Evolutionary conservation across 495 filamentous ascomycete species (phyloP), one percentile per base, ranked within the genome.

Genomic region (Pseudevernia furfuracea): DNA sequence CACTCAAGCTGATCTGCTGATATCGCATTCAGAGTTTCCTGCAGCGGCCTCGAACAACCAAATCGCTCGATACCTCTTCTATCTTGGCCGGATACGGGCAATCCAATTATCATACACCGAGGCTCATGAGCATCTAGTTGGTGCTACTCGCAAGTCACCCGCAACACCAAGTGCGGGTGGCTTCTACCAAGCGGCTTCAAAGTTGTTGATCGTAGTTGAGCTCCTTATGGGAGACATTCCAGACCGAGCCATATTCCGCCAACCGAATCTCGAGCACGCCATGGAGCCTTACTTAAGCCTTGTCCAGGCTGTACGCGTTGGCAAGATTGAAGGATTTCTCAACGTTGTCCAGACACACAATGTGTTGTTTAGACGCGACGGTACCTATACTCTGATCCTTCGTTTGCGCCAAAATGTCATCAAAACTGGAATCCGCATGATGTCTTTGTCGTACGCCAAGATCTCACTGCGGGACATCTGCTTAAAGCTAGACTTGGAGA

Each of bases 381-480:
- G 91, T 61, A 97, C 92, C 25, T 97, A 97, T 76, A 96, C 92
- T 11, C 82, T 98, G 59, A 93, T 97, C 73, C 82, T 97, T 66
- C 91, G 94, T 56, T 81, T 98, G 46, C 85, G 94, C 60, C 94
- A 98, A 74, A 97, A 97, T 76, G 94, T 98, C 74, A 97, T 98
- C 85, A 96, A 96, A 80, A 98, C 94, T 41, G 94, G 94, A 69
- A 94, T 98, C 68, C 90, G 94, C 66, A 97, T 96, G 90, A 96
- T 98, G 86, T 96, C 92, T 37, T 80, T 98, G 71, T 94, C 91
- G 60, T 98, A 98, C 77, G 96, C 92, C 59, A 87, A 92, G 63
- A 98, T 98, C 72, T 96, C 92, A n/a, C 82, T 98, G 55, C 86
- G 94, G 60, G 94, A 98, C 72, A 98, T 98, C 67, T 97, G 95